A percentile compares a stretch with the other conserved stretches of the same genome.
Conservation (phyloP, 495 filamentous ascomycete species). For the Echria macrotheca region DNA sequence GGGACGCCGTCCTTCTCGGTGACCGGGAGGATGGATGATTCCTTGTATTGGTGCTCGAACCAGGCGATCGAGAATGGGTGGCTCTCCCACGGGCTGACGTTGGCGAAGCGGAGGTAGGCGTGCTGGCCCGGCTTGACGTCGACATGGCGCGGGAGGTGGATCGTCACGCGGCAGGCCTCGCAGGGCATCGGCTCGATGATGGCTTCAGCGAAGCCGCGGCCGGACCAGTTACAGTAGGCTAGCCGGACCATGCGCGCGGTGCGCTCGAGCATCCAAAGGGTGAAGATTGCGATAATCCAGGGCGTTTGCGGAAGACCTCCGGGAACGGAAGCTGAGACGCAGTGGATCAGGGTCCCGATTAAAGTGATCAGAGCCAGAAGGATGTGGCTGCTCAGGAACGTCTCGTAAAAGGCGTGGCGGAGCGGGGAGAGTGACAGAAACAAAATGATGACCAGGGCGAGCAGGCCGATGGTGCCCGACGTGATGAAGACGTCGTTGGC, state of each 20-base stretch:
- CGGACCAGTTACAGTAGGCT: slow-evolving; percentile 61
- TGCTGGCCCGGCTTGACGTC: slow-evolving; percentile 79
- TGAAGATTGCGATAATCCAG: slow-evolving; percentile 62
- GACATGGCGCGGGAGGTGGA: slow-evolving; percentile 72
- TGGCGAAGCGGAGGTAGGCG: slow-evolving; percentile 76
- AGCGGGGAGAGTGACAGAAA: slow-evolving; percentile 65
- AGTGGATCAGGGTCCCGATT: slow-evolving; percentile 66
- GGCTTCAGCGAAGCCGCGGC: slow-evolving; percentile 60
- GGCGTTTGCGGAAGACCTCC: slow-evolving; percentile 56
- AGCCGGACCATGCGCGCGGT: slow-evolving; percentile 61
- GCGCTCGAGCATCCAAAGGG: slow-evolving; percentile 76
- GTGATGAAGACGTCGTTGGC: slow-evolving; percentile 51
- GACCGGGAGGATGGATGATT: slow-evolving; percentile 22
- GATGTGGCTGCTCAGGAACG: slow-evolving; percentile 81
- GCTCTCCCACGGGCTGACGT: slow-evolving; percentile 72
- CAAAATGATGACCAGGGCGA: slow-evolving; percentile 54
- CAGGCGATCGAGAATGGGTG: slow-evolving; percentile 95
- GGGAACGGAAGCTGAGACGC: slow-evolving; percentile 32
- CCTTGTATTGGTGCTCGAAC: slow-evolving; percentile 47
- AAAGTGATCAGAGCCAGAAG: slow-evolving; percentile 57
- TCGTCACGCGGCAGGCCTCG: slow-evolving; percentile 75
- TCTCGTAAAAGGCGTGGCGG: slow-evolving; percentile 94
- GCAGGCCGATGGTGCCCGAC: slow-evolving; percentile 45
- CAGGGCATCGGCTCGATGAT: slow-evolving; percentile 72
- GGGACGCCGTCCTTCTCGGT: slow-evolving; percentile 27